Evolutionary conservation across 805 yeast species (phyloP).

Genomic region (Cyberlindnera nakhonratchasimensis): DNA sequence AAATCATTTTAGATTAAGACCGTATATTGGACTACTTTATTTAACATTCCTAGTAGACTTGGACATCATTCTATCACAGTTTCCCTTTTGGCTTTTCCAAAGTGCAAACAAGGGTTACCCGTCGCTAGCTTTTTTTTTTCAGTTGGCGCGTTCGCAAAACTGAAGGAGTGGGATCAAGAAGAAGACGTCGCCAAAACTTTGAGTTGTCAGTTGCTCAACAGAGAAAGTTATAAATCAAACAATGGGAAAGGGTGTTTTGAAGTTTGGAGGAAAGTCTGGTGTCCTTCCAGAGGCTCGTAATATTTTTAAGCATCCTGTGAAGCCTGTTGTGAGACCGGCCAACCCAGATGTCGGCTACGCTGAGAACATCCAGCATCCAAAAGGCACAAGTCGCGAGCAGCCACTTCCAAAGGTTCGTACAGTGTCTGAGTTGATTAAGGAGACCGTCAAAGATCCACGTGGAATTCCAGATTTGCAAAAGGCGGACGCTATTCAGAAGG

Average conservation of each 20-base stretch:
- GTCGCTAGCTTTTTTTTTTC: constrained; percentile 1
- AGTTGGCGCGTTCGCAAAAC: background rate
- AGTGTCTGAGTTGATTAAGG: constrained; percentile 55
- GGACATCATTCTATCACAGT: too few relatives aligned
- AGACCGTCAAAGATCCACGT: constrained; percentile 48
- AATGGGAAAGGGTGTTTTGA: constrained; percentile 48
- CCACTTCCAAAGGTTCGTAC: constrained; percentile 50
- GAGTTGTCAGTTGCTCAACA: background rate
- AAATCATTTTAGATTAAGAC: constrained; percentile 34
- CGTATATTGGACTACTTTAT: too few relatives aligned
- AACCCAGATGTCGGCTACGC: constrained; percentile 66
- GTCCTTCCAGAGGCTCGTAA: constrained; percentile 75
- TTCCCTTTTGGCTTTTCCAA: too few relatives aligned
- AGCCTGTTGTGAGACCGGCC: constrained; percentile 39
- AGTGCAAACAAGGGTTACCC: too few relatives aligned
- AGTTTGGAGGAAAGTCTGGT: constrained; percentile 66
- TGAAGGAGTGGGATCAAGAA: background rate
- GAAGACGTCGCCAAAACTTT: background rate
- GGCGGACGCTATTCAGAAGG: constrained; percentile 26
- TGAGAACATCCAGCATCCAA: constrained; percentile 64
- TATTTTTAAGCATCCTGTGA: constrained; percentile 61
- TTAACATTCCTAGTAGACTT: too few relatives aligned
- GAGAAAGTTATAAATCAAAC: background rate
- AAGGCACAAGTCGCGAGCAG: constrained; percentile 55
- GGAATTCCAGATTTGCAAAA: constrained; percentile 25